Base-by-base conservation (phyloP, 148 eudicot species). In the Chenopodium berlandieri region DNA sequence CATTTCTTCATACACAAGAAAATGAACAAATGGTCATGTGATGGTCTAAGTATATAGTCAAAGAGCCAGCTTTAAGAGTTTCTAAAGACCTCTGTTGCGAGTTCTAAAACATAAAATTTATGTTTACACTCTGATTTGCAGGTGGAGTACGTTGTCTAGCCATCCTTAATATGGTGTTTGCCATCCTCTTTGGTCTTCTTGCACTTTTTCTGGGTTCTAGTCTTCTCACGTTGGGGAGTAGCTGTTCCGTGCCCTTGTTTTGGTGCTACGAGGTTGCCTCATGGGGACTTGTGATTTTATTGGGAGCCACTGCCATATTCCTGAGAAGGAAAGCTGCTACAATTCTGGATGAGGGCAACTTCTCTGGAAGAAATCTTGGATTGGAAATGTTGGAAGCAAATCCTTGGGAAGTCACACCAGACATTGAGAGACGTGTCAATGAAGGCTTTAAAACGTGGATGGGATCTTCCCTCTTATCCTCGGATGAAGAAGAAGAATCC, bases 111-210 rank as follows among this genome's bases (percentile, higher is more conserved):
- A 0, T 63, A 47, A 23, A 1, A 63, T 3, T 23, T 60, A 76
- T 37, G 12, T 37, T 65, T 58, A 27, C 34, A 2, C 64, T 52
- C 31, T 71, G n/a, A 71, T 77, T 81, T 83, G 72, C 87, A 95
- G 98, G 98, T 30, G 98, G 98, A 30, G 94, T 93, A 9, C 97
- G 97, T 78, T 93, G 97, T 81, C 94, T 95, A 56, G 90, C 93
- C 73, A 92, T 95, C 81, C 87, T 95, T 31, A 95, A 95, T 71
- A 64, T 82, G 67, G 87, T 86, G 13, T 91, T 90, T 47, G 96
- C 97, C 73, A 73, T 89, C 79, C 83, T 87, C 23, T 93, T 91
- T 79, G 91, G 89, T 80, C 97, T 93, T 75, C 94, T 95, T 62
- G 97, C 98, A 44, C 76, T 93, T 30, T 90, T 93, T 75, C 91